phyloP scores from a whole-genome alignment of 2,329 filamentous ascomycete species.

The Diaporthe citri region DNA sequence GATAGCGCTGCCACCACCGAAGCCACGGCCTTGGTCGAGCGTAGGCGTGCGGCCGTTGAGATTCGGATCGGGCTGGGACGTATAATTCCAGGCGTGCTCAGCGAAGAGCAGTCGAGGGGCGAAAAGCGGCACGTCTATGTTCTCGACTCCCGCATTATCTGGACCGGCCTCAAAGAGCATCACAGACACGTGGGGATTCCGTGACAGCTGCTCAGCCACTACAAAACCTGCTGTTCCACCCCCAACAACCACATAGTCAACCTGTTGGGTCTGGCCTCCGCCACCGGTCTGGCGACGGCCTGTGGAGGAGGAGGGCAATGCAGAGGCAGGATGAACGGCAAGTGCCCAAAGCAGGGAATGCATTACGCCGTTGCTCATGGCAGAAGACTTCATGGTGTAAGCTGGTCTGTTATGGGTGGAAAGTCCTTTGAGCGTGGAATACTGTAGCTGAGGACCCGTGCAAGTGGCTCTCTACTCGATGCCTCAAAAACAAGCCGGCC shows the following conservation, averaged over 20 bases:
- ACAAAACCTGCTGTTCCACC: slow-evolving; percentile 1
- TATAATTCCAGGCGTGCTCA: slow-evolving; percentile 15
- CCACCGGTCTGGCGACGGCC: not conserved
- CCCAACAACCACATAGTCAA: slow-evolving; percentile 6
- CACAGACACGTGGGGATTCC: not conserved
- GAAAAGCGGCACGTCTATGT: slow-evolving; percentile 15
- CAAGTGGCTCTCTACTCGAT: not conserved
- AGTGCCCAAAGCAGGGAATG: not conserved
- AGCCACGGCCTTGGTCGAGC: slow-evolving; percentile 3
- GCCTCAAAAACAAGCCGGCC: too few relatives aligned
- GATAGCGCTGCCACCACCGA: not conserved
- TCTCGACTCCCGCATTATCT: not conserved
- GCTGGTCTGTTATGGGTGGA: not conserved
- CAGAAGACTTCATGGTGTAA: too few relatives aligned
- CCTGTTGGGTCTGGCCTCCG: not conserved
- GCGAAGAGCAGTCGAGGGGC: not conserved
- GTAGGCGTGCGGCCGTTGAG: not conserved
- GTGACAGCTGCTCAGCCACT: slow-evolving; percentile 3
- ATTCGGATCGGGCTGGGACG: slow-evolving; percentile 8
- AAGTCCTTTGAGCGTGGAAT: not conserved
- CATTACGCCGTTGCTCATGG: not conserved
- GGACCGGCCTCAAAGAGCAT: slow-evolving; percentile 2
- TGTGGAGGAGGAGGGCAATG: not conserved
- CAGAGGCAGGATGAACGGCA: not conserved
- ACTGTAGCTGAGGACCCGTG: not conserved